These are phyloP conservation scores for Sporothrix pseudoabietina DNA, from an alignment of 2,329 filamentous ascomycete species.

Conservation along the genomic window DNA sequence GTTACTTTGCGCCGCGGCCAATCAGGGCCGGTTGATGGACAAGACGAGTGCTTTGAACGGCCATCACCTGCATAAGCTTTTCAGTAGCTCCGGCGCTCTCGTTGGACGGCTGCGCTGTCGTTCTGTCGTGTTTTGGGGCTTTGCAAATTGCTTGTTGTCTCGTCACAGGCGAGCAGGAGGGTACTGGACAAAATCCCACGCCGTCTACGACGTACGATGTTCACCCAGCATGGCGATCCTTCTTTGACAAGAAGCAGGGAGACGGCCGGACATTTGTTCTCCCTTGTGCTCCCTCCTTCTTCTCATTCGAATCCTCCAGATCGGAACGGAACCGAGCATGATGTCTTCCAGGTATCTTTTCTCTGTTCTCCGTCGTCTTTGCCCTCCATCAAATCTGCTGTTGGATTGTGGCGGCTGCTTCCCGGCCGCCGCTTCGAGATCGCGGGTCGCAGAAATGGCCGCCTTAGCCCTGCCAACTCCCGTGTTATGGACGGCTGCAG, in stretches of 20 bases:
- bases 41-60: slow-evolving; percentile 22
- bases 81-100: slow-evolving; percentile 2
- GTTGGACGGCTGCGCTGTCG: neutral
- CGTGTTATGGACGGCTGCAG: slow-evolving; percentile 26
- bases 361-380: neutral
- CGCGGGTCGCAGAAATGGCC: slow-evolving; percentile 34
- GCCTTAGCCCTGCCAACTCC: slow-evolving; percentile 32
- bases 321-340: neutral
- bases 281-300: neutral
- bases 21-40: slow-evolving; percentile 13
- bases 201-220: neutral
- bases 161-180: neutral
- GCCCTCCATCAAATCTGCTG: slow-evolving; percentile 10
- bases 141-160: neutral
- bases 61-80: slow-evolving; percentile 32
- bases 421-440: slow-evolving; percentile 26
- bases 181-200: neutral
- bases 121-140: neutral
- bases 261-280: neutral
- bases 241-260: neutral
- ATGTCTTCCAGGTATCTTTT: neutral
- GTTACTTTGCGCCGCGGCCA: slow-evolving; percentile 18
- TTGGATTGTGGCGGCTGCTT: slow-evolving; percentile 18
- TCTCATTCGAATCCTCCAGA: neutral
- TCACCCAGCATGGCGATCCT: neutral